Evolutionary conservation across 495 filamentous ascomycete genomes (phyloP).

Genomic region (Alectoria sarmentosa): DNA sequence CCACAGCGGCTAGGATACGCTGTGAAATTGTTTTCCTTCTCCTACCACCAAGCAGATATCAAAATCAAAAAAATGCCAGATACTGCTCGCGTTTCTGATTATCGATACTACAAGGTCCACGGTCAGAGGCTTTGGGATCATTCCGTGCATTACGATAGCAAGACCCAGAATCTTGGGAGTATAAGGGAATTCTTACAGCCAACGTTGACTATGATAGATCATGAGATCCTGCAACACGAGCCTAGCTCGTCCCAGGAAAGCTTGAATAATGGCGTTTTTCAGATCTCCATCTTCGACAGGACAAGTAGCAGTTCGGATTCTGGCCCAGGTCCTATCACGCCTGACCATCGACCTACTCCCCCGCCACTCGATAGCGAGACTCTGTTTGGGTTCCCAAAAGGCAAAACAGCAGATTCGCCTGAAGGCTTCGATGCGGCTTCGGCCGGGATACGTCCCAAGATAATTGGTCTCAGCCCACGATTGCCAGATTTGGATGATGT

Average conservation of each 20-base stretch:
- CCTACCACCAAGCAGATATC: slow-evolving; percentile 26
- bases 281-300: slow-evolving; percentile 65
- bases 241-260: slow-evolving; percentile 44
- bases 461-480: slow-evolving; percentile 26
- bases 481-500: slow-evolving; percentile 32
- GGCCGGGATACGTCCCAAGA: slow-evolving; percentile 27
- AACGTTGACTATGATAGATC: slow-evolving; percentile 46
- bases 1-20: slow-evolving; percentile 28
- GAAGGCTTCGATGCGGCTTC: slow-evolving; percentile 17
- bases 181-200: slow-evolving; percentile 42
- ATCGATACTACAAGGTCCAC: slow-evolving; percentile 38
- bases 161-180: slow-evolving; percentile 30
- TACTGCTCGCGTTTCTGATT: slow-evolving; percentile 24
- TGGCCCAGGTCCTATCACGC: slow-evolving; percentile 32
- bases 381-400: slow-evolving; percentile 20
- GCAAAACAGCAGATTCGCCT: slow-evolving; percentile 22
- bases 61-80: slow-evolving; percentile 24
- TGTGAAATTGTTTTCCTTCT: slow-evolving; percentile 37
- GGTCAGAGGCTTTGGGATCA: slow-evolving; percentile 32
- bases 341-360: slow-evolving; percentile 23
- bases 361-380: slow-evolving; percentile 21
- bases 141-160: slow-evolving; percentile 39
- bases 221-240: slow-evolving; percentile 50
- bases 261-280: slow-evolving; percentile 37
- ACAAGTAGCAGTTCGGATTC: slow-evolving; percentile 59